phyloP scores from a whole-genome alignment of 164 flowering plant species.

The Dillenia turbinata region DNA sequence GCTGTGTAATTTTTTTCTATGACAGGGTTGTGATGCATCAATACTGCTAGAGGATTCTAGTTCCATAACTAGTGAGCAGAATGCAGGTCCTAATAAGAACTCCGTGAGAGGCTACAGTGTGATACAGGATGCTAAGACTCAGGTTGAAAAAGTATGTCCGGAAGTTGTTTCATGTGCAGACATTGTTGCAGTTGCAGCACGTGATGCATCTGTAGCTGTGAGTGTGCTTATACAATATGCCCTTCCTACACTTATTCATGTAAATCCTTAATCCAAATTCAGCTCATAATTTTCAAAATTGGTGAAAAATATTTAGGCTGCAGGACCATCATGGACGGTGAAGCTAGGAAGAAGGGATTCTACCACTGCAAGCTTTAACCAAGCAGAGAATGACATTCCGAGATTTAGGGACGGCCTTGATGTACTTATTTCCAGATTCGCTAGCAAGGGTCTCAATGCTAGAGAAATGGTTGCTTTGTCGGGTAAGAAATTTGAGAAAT shows the following conservation, averaged over 20 bases:
- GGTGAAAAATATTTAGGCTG: constrained; percentile 15
- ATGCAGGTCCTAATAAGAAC: constrained; percentile 20
- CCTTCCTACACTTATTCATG: too few species aligned
- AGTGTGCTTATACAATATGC: background rate
- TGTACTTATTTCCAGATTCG: constrained; percentile 23
- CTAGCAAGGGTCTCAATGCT: constrained; percentile 22
- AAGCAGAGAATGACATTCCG: constrained; percentile 35
- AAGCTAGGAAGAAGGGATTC: constrained; percentile 50
- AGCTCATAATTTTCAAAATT: too few species aligned
- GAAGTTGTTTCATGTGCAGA: constrained; percentile 50
- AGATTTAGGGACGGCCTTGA: constrained; percentile 7
- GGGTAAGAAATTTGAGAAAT: constrained; percentile 12
- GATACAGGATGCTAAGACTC: constrained; percentile 29
- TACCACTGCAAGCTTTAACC: constrained; percentile 22
- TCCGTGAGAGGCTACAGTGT: constrained; percentile 39
- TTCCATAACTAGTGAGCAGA: constrained; percentile 16
- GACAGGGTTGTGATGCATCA: constrained; percentile 44
- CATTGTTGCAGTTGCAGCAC: constrained; percentile 31
- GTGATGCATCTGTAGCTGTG: constrained; percentile 30
- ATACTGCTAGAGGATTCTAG: constrained; percentile 22
- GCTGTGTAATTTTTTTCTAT: background rate
- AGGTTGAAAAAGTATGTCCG: constrained; percentile 37
- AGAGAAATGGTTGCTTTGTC: constrained; percentile 50
- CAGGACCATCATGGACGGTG: constrained; percentile 51
- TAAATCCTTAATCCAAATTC: too few species aligned